Conservation (phyloP, 2,329 filamentous ascomycete species). For the Myriosclerotinia scirpicola region DNA sequence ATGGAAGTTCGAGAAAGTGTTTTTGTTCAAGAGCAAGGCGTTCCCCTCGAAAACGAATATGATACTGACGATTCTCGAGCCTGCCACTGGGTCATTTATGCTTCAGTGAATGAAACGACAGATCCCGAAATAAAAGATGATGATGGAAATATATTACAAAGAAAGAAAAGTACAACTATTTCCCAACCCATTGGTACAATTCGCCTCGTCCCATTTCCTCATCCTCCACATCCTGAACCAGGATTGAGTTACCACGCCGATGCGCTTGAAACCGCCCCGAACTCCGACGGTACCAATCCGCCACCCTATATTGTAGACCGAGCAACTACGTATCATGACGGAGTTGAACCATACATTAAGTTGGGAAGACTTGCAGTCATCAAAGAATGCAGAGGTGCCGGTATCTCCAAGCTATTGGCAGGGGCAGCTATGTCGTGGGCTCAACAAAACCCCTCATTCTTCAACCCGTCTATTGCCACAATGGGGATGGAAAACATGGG, state of each 20-base stretch:
- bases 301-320: conserved; percentile 33
- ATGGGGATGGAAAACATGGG: conserved; percentile 48
- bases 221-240: conserved; percentile 55
- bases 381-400: conserved; percentile 51
- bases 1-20: conserved; percentile 62
- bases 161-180: conserved; percentile 47
- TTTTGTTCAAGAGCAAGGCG: conserved; percentile 59
- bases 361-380: conserved; percentile 75
- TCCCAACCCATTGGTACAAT: conserved; percentile 37
- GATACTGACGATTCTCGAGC: conserved; percentile 77
- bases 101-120: conserved; percentile 54
- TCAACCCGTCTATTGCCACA: conserved; percentile 48
- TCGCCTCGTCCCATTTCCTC: conserved; percentile 61
- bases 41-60: conserved; percentile 67
- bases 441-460: conserved; percentile 55
- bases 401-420: conserved; percentile 65
- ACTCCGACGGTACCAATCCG: conserved; percentile 7
- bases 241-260: conserved; percentile 41
- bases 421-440: conserved; percentile 68
- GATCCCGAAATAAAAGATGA: conserved; percentile 48
- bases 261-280: conserved; percentile 28
- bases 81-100: conserved; percentile 84
- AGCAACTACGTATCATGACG: conserved; percentile 55
- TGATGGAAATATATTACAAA: conserved; percentile 44
- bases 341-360: conserved; percentile 75